These are phyloP conservation scores for Oenanthe javanica DNA, from an alignment of 140 eudicot genomes.

Conservation along the genomic window DNA sequence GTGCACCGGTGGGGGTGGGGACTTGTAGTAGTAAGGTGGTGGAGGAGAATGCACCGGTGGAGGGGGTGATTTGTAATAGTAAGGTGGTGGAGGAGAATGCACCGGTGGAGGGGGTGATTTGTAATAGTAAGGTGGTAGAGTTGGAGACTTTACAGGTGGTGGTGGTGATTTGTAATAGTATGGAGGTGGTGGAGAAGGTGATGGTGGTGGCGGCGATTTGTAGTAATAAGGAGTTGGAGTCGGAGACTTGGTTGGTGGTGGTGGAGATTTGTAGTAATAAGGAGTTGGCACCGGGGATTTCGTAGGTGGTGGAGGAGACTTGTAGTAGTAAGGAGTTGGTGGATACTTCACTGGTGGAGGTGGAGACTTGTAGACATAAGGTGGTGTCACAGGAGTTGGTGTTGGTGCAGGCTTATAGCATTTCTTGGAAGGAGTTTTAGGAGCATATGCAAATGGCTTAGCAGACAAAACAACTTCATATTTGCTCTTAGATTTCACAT, in stretches of 20 bases:
- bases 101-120: constrained; percentile 8
- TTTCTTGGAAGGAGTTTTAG: constrained; percentile 37
- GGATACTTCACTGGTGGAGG: constrained; percentile 16
- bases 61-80: constrained; percentile 4
- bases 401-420: constrained; percentile 40
- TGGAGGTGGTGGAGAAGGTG: constrained; percentile 11
- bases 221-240: constrained; percentile 23
- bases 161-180: constrained; percentile 19
- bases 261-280: constrained; percentile 16
- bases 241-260: constrained; percentile 15
- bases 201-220: constrained; percentile 33
- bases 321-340: constrained; percentile 9
- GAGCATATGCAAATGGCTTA: constrained; percentile 53
- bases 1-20: constrained; percentile 11
- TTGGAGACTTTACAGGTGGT: background rate
- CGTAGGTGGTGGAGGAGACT: constrained; percentile 19
- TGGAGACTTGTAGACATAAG: constrained; percentile 12
- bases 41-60: constrained; percentile 1
- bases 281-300: background rate
- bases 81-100: background rate
- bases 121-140: constrained; percentile 14
- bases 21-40: constrained; percentile 12
- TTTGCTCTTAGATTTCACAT: constrained; percentile 40
- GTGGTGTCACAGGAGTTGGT: constrained; percentile 18
- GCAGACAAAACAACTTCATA: constrained; percentile 47